Evolutionary conservation across 1,284 basidiomycete genomes (phyloP).

Genomic region (Volvariella volvacea): DNA sequence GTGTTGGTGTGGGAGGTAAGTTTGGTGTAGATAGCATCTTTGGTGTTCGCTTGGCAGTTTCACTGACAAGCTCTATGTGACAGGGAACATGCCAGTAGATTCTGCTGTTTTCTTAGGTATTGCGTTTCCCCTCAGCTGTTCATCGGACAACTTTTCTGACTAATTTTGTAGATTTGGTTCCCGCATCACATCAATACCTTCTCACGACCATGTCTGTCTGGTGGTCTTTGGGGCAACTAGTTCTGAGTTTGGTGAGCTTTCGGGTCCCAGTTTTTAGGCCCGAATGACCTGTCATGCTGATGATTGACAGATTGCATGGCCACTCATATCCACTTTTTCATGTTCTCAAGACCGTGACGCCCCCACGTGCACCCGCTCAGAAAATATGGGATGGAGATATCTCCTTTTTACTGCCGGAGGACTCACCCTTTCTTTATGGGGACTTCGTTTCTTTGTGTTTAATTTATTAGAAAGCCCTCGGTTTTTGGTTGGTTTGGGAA

Average conservation of each 20-base stretch:
- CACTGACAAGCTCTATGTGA: background rate
- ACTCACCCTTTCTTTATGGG: constrained; percentile 56
- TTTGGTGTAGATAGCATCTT: background rate
- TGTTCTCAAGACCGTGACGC: constrained; percentile 34
- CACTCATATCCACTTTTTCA: constrained; percentile 57
- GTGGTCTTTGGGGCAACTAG: constrained; percentile 59
- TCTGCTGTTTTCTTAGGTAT: constrained; percentile 69
- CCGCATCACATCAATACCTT: constrained; percentile 55
- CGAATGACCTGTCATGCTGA: background rate
- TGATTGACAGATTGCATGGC: constrained; percentile 49
- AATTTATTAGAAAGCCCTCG: constrained; percentile 71
- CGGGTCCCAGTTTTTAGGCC: background rate
- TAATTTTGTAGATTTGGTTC: constrained; percentile 41
- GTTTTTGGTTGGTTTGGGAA: constrained; percentile 66
- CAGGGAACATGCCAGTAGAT: constrained; percentile 67
- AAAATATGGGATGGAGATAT: constrained; percentile 72
- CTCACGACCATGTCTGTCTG: constrained; percentile 58
- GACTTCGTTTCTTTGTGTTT: constrained; percentile 68
- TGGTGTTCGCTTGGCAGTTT: background rate
- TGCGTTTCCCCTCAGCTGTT: constrained; percentile 12
- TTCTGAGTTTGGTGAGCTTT: constrained; percentile 46
- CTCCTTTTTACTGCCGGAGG: constrained; percentile 58
- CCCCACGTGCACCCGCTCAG: constrained; percentile 30
- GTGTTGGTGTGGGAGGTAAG: constrained; percentile 47
- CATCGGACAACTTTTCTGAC: constrained; percentile 1